These are phyloP conservation scores for Aschersonia sp. DNA, from an alignment of 2,329 filamentous ascomycete species.

Conservation along the genomic window DNA sequence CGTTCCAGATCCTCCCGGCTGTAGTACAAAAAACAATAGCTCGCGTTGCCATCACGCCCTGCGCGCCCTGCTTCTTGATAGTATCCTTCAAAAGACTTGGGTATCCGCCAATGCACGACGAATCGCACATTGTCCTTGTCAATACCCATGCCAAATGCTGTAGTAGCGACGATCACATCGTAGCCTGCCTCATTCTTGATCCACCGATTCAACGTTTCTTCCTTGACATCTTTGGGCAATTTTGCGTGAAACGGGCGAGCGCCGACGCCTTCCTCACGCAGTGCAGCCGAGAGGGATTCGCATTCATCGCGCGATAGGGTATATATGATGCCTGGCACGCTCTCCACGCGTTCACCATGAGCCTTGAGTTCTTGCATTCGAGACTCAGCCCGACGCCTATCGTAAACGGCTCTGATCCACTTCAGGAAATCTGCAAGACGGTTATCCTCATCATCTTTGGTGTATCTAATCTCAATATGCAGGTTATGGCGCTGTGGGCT, in stretches of 20 bases:
- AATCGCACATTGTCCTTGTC: constrained; percentile 93
- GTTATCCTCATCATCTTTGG: constrained; percentile 57
- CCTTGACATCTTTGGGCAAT: constrained; percentile 52
- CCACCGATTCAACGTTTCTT: constrained; percentile 58
- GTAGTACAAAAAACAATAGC: constrained; percentile 82
- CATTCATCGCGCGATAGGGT: constrained; percentile 63
- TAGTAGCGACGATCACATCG: constrained; percentile 88
- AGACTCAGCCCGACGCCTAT: constrained; percentile 45
- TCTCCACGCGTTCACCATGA: constrained; percentile 40
- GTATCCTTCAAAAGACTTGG: constrained; percentile 89
- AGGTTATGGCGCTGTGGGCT: constrained; percentile 74
- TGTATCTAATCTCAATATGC: constrained; percentile 82
- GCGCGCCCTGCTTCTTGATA: constrained; percentile 92
- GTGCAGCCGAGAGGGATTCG: constrained; percentile 50
- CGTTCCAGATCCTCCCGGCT: constrained; percentile 75
- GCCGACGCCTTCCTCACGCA: constrained; percentile 55
- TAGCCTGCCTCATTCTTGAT: constrained; percentile 61
- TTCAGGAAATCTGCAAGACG: constrained; percentile 58
- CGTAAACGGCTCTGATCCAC: constrained; percentile 65
- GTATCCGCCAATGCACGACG: constrained; percentile 86
- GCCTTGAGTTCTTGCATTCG: constrained; percentile 44
- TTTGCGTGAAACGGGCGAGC: constrained; percentile 62
- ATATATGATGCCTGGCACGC: constrained; percentile 68
- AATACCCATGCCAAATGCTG: constrained; percentile 95
- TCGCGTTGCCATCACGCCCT: constrained; percentile 77